phyloP scores from a whole-genome alignment of 1,139 yeast species.

The Saccharomyces hybrid region DNA sequence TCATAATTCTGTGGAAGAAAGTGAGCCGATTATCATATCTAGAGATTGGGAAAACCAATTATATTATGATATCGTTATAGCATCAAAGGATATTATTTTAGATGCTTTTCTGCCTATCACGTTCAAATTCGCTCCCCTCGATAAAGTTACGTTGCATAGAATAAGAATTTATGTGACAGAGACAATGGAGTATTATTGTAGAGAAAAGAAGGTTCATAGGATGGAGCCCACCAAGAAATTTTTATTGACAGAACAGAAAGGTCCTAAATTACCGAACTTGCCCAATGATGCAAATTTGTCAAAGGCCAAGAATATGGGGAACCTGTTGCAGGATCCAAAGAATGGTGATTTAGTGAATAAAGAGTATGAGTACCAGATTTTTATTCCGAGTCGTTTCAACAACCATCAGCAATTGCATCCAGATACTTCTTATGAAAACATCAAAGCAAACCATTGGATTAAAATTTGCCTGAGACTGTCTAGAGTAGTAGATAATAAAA shows the following conservation, averaged over 20 bases:
- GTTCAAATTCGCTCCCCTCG: slow-evolving; percentile 76
- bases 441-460: slow-evolving; percentile 93
- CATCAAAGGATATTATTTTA: slow-evolving; percentile 77
- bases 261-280: slow-evolving; percentile 37
- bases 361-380: slow-evolving; percentile 79
- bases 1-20: slow-evolving; percentile 73
- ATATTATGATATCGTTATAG: slow-evolving; percentile 81
- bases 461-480: slow-evolving; percentile 82
- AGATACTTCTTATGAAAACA: slow-evolving; percentile 62
- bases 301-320: slow-evolving; percentile 37
- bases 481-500: slow-evolving; percentile 47
- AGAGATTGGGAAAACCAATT: slow-evolving; percentile 93
- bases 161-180: slow-evolving; percentile 81
- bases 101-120: slow-evolving; percentile 81
- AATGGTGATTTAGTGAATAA: slow-evolving; percentile 39
- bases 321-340: slow-evolving; percentile 33
- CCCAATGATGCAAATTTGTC: slow-evolving; percentile 29
- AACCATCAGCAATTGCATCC: slow-evolving; percentile 60
- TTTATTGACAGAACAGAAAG: slow-evolving; percentile 71
- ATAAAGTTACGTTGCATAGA: slow-evolving; percentile 80
- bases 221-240: slow-evolving; percentile 83
- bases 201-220: slow-evolving; percentile 78
- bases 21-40: slow-evolving; percentile 86
- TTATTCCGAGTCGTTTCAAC: slow-evolving; percentile 82
- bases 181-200: slow-evolving; percentile 82